These are phyloP conservation scores for Pythium diclinum DNA, from an alignment of 352 stramenopile genomes.

Conservation along the genomic window DNA sequence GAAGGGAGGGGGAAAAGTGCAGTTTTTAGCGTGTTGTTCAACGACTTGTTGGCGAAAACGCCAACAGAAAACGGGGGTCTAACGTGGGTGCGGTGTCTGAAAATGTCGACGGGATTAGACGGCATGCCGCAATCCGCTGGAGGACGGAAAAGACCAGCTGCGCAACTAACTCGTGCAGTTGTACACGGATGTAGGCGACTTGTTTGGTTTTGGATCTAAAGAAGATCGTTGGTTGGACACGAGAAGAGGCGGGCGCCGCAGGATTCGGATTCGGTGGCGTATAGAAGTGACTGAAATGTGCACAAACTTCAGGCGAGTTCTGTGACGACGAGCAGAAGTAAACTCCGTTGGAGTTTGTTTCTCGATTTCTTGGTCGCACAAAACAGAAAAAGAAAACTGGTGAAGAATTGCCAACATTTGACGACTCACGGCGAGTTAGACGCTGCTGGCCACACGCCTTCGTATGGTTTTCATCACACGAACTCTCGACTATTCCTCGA, in stretches of 20 bases:
- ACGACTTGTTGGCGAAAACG: slow-evolving; percentile 7
- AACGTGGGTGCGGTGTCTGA: no score
- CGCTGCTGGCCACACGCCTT: background rate
- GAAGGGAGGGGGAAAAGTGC: slow-evolving; percentile 4
- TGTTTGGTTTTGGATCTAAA: background rate
- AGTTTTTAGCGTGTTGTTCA: slow-evolving; percentile 5
- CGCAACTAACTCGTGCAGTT: background rate
- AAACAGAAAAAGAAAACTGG: background rate
- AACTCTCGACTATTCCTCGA: background rate
- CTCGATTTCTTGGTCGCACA: background rate
- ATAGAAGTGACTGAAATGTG: background rate
- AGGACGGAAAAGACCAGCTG: slow-evolving; percentile 2
- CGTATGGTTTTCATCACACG: background rate
- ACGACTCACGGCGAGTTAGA: background rate
- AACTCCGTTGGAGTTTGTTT: background rate
- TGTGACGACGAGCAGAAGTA: background rate
- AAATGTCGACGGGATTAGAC: background rate
- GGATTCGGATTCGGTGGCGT: background rate
- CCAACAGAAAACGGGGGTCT: background rate
- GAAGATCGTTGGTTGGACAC: background rate
- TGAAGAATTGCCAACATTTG: background rate
- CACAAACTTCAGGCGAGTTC: background rate
- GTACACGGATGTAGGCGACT: no score
- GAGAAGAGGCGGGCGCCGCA: background rate
- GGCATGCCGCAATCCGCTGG: slow-evolving; percentile 1